Conservation (phyloP, 495 filamentous ascomycete species). For the Neurospora sp. region DNA sequence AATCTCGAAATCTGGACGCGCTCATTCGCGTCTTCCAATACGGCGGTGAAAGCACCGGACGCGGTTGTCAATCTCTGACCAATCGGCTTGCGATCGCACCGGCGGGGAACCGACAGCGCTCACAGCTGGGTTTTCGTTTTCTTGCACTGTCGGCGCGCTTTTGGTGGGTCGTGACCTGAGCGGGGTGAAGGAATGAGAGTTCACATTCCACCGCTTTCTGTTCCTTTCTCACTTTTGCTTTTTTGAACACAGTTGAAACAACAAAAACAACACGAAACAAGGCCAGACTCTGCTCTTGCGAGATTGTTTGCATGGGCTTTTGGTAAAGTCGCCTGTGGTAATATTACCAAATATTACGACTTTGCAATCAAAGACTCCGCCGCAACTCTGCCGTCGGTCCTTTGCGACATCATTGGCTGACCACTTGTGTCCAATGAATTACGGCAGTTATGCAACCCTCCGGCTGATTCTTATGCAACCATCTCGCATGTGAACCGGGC, state of each 20-base stretch:
- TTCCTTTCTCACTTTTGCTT: neutral
- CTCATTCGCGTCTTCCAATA: neutral
- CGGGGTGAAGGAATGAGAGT: neutral
- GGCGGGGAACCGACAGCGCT: neutral
- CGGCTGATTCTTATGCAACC: conserved; percentile 1
- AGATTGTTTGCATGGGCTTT: neutral
- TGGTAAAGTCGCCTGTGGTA: neutral
- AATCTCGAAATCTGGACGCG: neutral
- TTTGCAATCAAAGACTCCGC: neutral
- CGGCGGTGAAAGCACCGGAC: neutral
- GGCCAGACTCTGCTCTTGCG: neutral
- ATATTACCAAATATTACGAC: neutral
- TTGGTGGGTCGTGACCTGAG: neutral
- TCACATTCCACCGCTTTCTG: neutral
- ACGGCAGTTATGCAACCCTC: conserved; percentile 13
- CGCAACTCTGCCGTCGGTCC: neutral
- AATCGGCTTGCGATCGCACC: neutral
- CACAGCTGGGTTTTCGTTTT: neutral
- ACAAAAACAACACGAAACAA: neutral
- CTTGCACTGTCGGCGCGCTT: neutral
- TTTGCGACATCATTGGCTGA: neutral
- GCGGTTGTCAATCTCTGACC: neutral
- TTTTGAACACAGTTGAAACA: neutral
- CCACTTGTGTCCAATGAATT: conserved; percentile 2
- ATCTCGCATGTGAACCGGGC: neutral